Evolutionary conservation across 2,329 filamentous ascomycete genomes (phyloP).

Genomic region (Dendrostoma leiphaemia): DNA sequence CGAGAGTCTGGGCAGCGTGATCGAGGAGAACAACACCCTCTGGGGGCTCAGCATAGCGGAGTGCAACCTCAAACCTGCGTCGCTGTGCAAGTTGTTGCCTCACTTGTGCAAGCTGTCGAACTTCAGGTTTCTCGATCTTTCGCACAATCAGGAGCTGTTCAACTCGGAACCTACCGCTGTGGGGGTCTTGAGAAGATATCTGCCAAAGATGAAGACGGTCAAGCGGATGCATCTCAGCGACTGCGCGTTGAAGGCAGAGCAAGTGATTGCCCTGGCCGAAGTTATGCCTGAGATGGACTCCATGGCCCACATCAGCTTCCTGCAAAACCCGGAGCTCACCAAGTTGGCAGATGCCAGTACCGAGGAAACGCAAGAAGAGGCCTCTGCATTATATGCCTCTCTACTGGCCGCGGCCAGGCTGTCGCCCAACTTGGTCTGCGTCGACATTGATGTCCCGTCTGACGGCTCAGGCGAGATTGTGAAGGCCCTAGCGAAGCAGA

Average conservation of each 20-base stretch:
- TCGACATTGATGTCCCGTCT: slow-evolving; percentile 87
- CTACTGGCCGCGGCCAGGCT: slow-evolving; percentile 84
- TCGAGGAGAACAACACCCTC: slow-evolving; percentile 56
- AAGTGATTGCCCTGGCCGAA: slow-evolving; percentile 88
- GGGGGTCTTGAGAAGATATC: slow-evolving; percentile 71
- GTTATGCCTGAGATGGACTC: slow-evolving; percentile 79
- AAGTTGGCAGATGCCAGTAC: slow-evolving; percentile 72
- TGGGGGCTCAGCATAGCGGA: slow-evolving; percentile 85
- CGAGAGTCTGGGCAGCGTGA: slow-evolving; percentile 48
- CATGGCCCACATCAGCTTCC: slow-evolving; percentile 81
- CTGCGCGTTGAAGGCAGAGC: slow-evolving; percentile 79
- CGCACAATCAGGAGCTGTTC: slow-evolving; percentile 83
- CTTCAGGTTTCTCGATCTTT: slow-evolving; percentile 88
- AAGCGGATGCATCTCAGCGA: slow-evolving; percentile 86
- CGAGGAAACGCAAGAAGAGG: slow-evolving; percentile 83
- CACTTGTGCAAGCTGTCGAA: slow-evolving; percentile 66
- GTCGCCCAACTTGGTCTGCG: slow-evolving; percentile 77
- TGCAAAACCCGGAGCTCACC: slow-evolving; percentile 75
- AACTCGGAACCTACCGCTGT: slow-evolving; percentile 71
- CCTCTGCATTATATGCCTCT: slow-evolving; percentile 89
- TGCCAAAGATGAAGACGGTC: slow-evolving; percentile 74
- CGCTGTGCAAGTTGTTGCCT: slow-evolving; percentile 73
- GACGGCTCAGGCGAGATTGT: slow-evolving; percentile 84
- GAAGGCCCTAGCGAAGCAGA: slow-evolving; percentile 86
- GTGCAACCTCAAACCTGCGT: slow-evolving; percentile 73